phyloP scores from a whole-genome alignment of 208 protist species.

The Trypanosoma mega region DNA sequence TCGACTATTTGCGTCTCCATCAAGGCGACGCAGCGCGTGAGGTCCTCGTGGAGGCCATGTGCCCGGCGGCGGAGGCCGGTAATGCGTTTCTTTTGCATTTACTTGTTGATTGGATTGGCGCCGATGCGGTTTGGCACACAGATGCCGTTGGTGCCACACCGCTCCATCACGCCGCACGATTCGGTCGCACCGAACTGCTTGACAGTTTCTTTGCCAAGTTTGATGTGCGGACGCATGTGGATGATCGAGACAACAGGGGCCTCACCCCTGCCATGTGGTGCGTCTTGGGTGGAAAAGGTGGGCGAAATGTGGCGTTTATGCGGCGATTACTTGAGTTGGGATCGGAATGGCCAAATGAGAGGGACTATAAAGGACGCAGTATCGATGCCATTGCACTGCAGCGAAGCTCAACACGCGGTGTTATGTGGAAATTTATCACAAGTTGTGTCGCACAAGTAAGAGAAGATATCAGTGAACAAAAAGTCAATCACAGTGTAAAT shows the following conservation, averaged over 20 bases:
- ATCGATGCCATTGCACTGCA: constrained; percentile 27
- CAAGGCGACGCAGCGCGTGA: neutral
- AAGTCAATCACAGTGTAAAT: no score
- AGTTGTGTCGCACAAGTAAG: neutral
- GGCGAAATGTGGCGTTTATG: constrained; percentile 31
- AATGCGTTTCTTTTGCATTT: constrained; percentile 33
- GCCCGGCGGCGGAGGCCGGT: constrained; percentile 42
- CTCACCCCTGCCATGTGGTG: constrained; percentile 57
- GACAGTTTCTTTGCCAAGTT: constrained; percentile 30
- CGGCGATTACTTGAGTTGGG: constrained; percentile 34
- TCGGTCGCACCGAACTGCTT: constrained; percentile 26
- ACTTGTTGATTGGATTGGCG: constrained; percentile 28
- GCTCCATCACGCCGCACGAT: constrained; percentile 59
- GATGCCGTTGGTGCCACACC: constrained; percentile 35
- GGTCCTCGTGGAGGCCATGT: constrained; percentile 18
- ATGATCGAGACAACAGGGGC: constrained; percentile 32
- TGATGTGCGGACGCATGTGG: constrained; percentile 29
- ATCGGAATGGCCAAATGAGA: constrained; percentile 36
- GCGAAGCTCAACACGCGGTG: neutral
- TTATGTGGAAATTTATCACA: constrained; percentile 12
- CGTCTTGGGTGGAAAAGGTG: constrained; percentile 26
- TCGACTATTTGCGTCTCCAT: constrained; percentile 35
- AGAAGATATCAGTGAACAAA: no score
- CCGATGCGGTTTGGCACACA: constrained; percentile 24
- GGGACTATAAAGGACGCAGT: constrained; percentile 27